Conservation (phyloP, 2,329 filamentous ascomycete species). For the Trichoderma atrobrunneum region DNA sequence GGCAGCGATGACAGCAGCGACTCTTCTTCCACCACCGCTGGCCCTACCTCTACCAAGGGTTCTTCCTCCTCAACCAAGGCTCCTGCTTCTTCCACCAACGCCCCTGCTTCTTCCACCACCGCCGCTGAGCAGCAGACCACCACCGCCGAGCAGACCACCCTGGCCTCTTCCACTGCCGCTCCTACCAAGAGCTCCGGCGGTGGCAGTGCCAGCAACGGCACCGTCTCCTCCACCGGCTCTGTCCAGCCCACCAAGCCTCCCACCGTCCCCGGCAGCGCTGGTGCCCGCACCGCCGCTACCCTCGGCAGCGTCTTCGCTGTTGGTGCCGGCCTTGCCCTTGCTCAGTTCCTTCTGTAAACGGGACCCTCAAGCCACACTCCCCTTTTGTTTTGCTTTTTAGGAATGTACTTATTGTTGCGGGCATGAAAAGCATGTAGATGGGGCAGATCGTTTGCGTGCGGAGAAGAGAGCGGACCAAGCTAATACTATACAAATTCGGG, state of each 20-base stretch:
- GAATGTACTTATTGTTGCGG: slow-evolving; percentile 27
- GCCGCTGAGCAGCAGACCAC: slow-evolving; percentile 11
- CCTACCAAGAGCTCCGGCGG: slow-evolving; percentile 23
- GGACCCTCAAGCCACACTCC: not conserved
- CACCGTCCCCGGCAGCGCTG: slow-evolving; percentile 28
- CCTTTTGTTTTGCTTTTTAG: slow-evolving; percentile 20
- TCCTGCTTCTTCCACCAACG: slow-evolving; percentile 16
- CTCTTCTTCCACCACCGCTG: slow-evolving; percentile 7
- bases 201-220: slow-evolving; percentile 18
- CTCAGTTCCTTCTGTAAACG: slow-evolving; percentile 33
- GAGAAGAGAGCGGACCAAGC: slow-evolving; percentile 29
- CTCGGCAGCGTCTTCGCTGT: slow-evolving; percentile 29
- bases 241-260: slow-evolving; percentile 20
- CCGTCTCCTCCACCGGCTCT: slow-evolving; percentile 15
- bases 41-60: slow-evolving; percentile 17
- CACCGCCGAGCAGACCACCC: slow-evolving; percentile 19
- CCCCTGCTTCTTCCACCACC: slow-evolving; percentile 19
- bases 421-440: slow-evolving; percentile 29
- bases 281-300: slow-evolving; percentile 26
- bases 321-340: slow-evolving; percentile 29
- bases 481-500: slow-evolving; percentile 33
- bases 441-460: slow-evolving; percentile 19
- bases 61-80: slow-evolving; percentile 19
- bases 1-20: slow-evolving; percentile 24
- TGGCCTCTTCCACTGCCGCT: slow-evolving; percentile 23